Percentiles rank a stretch among this genome's conserved stretches.
These are phyloP conservation scores for Leucaena leucocephala DNA, from an alignment of 306 rosid genomes.

Conservation along the genomic window DNA sequence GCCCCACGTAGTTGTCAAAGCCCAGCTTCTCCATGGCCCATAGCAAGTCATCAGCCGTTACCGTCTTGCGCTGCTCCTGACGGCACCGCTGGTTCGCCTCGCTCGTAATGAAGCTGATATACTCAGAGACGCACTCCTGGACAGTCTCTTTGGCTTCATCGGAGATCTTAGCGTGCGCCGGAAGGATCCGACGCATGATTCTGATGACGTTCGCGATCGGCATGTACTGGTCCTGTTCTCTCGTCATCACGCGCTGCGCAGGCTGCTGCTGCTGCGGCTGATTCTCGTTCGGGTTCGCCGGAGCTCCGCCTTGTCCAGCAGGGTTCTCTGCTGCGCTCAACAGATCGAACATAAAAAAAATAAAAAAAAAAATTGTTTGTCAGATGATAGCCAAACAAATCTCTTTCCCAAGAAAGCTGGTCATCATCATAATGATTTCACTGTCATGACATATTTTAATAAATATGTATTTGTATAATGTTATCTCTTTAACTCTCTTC, in stretches of 20 bases:
- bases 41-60: conserved; percentile 61
- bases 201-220: conserved; percentile 65
- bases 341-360: background rate
- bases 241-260: background rate
- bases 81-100: conserved; percentile 70
- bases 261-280: background rate
- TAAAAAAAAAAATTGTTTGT: background rate
- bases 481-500: background rate
- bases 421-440: background rate
- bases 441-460: too few species aligned
- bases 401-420: background rate
- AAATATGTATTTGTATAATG: background rate
- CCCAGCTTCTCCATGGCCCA: conserved; percentile 69
- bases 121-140: conserved; percentile 69
- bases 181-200: conserved; percentile 62
- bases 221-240: conserved; percentile 69
- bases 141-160: conserved; percentile 71
- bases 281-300: background rate
- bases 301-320: background rate
- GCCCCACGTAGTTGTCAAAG: conserved; percentile 57
- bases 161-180: conserved; percentile 61
- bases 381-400: background rate
- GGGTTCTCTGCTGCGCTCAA: background rate
- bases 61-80: conserved; percentile 61
- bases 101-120: conserved; percentile 63